These are phyloP conservation scores for Arctium minus DNA, from an alignment of 129 eudicot genomes.

Conservation along the genomic window DNA sequence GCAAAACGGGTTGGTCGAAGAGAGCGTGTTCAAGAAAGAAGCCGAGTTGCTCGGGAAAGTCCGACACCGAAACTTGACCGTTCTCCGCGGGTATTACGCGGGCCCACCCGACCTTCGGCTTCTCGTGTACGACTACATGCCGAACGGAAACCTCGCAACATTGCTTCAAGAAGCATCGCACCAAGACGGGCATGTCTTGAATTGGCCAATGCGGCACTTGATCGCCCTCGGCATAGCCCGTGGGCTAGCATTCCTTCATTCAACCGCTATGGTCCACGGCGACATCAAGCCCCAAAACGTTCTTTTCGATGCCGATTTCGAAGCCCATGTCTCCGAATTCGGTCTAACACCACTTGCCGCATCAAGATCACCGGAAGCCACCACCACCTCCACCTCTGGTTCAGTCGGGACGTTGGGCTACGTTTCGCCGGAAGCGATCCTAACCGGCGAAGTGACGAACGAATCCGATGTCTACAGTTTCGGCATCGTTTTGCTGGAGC, in stretches of 20 bases:
- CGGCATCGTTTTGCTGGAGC: slow-evolving; percentile 79
- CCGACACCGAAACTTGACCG: slow-evolving; percentile 78
- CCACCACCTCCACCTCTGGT: slow-evolving; percentile 44
- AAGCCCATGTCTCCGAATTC: slow-evolving; percentile 87
- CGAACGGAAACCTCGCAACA: slow-evolving; percentile 86
- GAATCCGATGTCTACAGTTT: slow-evolving; percentile 92
- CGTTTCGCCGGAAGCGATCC: slow-evolving; percentile 58
- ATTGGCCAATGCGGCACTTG: slow-evolving; percentile 98
- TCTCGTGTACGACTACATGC: slow-evolving; percentile 88
- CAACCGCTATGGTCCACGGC: slow-evolving; percentile 63
- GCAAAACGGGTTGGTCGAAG: slow-evolving; percentile 51
- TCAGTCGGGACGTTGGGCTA: slow-evolving; percentile 70
- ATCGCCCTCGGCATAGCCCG: slow-evolving; percentile 91
- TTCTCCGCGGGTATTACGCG: slow-evolving; percentile 82
- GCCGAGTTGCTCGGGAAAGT: slow-evolving; percentile 74
- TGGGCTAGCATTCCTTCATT: slow-evolving; percentile 68
- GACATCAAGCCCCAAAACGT: slow-evolving; percentile 85
- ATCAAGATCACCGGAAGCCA: slow-evolving; percentile 41
- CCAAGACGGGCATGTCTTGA: slow-evolving; percentile 91
- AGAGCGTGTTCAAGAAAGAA: slow-evolving; percentile 63
- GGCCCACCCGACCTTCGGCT: slow-evolving; percentile 77
- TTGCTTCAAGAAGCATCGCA: slow-evolving; percentile 90
- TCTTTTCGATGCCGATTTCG: slow-evolving; percentile 87
- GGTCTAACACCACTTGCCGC: slow-evolving; percentile 50
- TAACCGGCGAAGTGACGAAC: slow-evolving; percentile 47